Evolutionary conservation across 2,329 filamentous ascomycete species (phyloP).

Genomic region (Allantophomopsis cytisporea): DNA sequence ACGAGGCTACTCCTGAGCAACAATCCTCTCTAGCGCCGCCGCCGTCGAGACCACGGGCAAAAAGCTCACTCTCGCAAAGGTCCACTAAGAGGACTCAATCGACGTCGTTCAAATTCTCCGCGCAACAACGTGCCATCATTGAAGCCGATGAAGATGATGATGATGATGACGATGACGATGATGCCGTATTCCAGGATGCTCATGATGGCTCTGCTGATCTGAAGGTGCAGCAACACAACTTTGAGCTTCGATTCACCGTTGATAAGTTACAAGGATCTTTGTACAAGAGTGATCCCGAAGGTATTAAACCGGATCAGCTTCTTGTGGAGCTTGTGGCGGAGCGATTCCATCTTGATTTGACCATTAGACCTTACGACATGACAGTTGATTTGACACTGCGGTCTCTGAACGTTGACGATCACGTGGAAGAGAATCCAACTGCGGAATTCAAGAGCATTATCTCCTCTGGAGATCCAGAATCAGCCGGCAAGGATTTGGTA

Average conservation of each 20-base stretch:
- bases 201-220: slow-evolving; percentile 42
- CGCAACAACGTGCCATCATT: slow-evolving; percentile 64
- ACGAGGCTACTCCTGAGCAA: slow-evolving; percentile 13
- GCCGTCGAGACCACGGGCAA: slow-evolving; percentile 7
- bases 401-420: slow-evolving; percentile 82
- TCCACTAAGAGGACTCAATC: slow-evolving; percentile 42
- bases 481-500: slow-evolving; percentile 70
- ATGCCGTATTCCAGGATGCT: slow-evolving; percentile 55
- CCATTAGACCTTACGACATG: slow-evolving; percentile 83
- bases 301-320: slow-evolving; percentile 61
- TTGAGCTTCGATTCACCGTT: slow-evolving; percentile 94
- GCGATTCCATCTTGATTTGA: slow-evolving; percentile 76
- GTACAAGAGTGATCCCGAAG: slow-evolving; percentile 73
- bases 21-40: slow-evolving; percentile 1
- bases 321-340: slow-evolving; percentile 87
- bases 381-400: slow-evolving; percentile 80
- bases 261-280: slow-evolving; percentile 88
- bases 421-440: slow-evolving; percentile 74
- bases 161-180: slow-evolving; percentile 39
- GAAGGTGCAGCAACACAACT: slow-evolving; percentile 76
- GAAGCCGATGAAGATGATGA: slow-evolving; percentile 26
- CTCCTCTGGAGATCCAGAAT: slow-evolving; percentile 64
- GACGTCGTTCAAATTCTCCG: slow-evolving; percentile 60
- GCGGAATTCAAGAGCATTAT: slow-evolving; percentile 95
- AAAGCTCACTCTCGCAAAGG: slow-evolving; percentile 17